Evolutionary conservation across 495 filamentous ascomycete species (phyloP).

Genomic region (Sordaria brevicollis): DNA sequence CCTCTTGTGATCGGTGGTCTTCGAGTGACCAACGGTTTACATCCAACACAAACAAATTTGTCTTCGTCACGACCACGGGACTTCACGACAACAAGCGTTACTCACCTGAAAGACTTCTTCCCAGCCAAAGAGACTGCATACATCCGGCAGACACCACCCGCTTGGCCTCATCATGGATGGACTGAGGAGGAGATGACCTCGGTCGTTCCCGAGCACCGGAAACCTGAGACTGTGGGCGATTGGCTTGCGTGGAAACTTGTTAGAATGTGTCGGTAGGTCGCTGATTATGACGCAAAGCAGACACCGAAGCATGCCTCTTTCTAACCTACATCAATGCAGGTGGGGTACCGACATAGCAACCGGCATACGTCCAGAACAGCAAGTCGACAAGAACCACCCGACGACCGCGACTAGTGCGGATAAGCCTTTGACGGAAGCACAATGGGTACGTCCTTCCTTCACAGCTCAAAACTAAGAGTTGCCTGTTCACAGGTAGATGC

Average conservation of each 20-base stretch:
- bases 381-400: conserved; percentile 35
- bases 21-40: conserved; percentile 6
- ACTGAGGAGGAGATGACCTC: conserved; percentile 36
- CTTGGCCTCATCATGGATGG: conserved; percentile 61
- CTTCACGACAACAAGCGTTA: conserved; percentile 33
- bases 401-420: conserved; percentile 32
- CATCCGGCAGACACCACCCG: conserved; percentile 41
- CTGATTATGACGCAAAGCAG: too few relatives aligned
- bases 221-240: conserved; percentile 27
- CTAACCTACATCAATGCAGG: conserved; percentile 13
- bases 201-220: conserved; percentile 30
- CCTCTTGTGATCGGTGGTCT: conserved; percentile 10
- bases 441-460: conserved; percentile 26
- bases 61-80: conserved; percentile 7
- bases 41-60: background rate
- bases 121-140: conserved; percentile 34
- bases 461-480: background rate
- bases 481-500: background rate
- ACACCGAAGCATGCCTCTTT: background rate
- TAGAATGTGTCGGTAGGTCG: conserved; percentile 19
- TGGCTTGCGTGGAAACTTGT: conserved; percentile 38
- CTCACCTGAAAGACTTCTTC: conserved; percentile 35
- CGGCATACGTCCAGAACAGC: conserved; percentile 31
- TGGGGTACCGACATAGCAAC: conserved; percentile 39
- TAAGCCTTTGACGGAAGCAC: conserved; percentile 35